Percentiles rank a stretch among this genome's conserved stretches.
These are phyloP conservation scores for Scheffersomyces illinoinensis DNA, from an alignment of 1,139 yeast genomes.

Conservation along the genomic window DNA sequence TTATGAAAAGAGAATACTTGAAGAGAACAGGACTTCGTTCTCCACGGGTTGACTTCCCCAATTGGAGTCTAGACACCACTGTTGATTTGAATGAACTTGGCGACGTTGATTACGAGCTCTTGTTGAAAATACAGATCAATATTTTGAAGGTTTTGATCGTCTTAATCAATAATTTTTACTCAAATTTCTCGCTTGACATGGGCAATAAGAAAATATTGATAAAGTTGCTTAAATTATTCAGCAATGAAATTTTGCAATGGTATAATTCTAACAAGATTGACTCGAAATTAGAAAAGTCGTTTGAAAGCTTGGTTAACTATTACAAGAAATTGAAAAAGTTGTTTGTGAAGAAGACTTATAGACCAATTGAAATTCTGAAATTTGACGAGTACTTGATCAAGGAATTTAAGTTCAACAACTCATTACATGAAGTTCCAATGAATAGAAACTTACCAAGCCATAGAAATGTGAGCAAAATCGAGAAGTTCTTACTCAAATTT, in stretches of 20 bases:
- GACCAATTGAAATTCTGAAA: constrained; percentile 57
- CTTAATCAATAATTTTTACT: constrained; percentile 71
- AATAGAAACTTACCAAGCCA: constrained; percentile 50
- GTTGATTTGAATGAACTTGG: constrained; percentile 42
- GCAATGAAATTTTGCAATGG: constrained; percentile 76
- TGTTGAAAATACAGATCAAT: constrained; percentile 75
- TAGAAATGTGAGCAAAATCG: constrained; percentile 47
- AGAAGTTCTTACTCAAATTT: constrained; percentile 60
- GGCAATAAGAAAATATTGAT: constrained; percentile 61
- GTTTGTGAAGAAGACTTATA: constrained; percentile 76
- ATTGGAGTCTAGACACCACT: constrained; percentile 50
- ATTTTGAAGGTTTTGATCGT: constrained; percentile 75
- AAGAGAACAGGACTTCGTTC: neutral
- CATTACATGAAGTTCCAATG: constrained; percentile 49
- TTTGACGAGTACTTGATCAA: constrained; percentile 39
- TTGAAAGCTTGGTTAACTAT: constrained; percentile 53
- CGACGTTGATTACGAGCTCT: constrained; percentile 55
- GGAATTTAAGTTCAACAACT: constrained; percentile 42
- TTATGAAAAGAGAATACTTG: constrained; percentile 33
- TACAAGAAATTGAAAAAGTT: constrained; percentile 71
- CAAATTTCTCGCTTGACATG: constrained; percentile 73
- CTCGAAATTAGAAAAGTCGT: constrained; percentile 39
- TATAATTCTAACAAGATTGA: constrained; percentile 52
- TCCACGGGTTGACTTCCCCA: constrained; percentile 40
- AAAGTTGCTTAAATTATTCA: constrained; percentile 66